Percentiles rank a stretch among this genome's conserved stretches.
These are phyloP conservation scores for Corymbia citriodora DNA, from an alignment of 441 rosid genomes.

Conservation along the genomic window DNA sequence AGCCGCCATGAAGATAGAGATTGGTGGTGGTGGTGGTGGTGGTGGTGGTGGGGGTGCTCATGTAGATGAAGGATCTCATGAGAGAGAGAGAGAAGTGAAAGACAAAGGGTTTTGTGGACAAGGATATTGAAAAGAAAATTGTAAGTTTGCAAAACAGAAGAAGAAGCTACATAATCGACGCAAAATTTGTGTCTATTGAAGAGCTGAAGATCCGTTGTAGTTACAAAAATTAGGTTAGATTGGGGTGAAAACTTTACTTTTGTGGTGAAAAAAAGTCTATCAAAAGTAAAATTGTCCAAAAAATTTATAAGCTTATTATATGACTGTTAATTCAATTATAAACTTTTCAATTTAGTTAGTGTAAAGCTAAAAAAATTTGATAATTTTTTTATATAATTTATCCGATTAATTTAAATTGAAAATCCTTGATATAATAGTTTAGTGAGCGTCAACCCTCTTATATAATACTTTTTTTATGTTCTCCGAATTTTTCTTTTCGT, in stretches of 20 bases:
- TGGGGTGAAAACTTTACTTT: not conserved
- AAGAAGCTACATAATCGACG: not conserved
- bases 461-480: too few species aligned
- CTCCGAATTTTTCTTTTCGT: too few species aligned
- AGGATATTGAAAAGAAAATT: not conserved
- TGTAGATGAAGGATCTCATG: not conserved
- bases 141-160: not conserved
- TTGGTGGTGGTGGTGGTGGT: not conserved
- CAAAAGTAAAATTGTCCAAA: too few species aligned
- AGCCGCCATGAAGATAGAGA: not conserved
- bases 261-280: rapidly evolving
- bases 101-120: not conserved
- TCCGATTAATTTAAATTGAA: too few species aligned
- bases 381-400: too few species aligned
- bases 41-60: not conserved
- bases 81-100: not conserved
- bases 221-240: not conserved
- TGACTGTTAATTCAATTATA: not conserved
- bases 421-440: rapidly evolving
- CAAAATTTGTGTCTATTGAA: not conserved
- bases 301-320: too few species aligned
- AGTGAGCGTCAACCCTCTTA: rapidly evolving
- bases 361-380: too few species aligned
- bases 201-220: not conserved
- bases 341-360: too few species aligned